A percentile compares a stretch with the other conserved stretches of the same genome.
These are phyloP conservation scores for Sporothrix dimorphospora DNA, from an alignment of 2,329 filamentous ascomycete species.

Conservation along the genomic window DNA sequence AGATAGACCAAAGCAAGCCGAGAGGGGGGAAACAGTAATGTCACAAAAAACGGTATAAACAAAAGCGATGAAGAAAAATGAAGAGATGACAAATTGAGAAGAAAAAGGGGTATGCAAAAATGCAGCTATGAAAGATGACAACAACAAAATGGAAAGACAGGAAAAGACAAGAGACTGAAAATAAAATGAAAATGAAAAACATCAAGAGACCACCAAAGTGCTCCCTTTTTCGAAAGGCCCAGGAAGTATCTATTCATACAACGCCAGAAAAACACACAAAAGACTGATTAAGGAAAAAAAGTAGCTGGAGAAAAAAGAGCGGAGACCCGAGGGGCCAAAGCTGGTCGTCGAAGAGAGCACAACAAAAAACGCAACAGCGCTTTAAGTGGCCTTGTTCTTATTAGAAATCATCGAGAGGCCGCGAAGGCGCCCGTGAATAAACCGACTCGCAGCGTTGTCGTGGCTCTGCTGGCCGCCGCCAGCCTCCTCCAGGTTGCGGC, in stretches of 20 bases:
- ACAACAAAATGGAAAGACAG: slow-evolving; percentile 23
- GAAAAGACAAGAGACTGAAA: background rate
- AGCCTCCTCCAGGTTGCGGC: slow-evolving; percentile 11
- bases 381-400: slow-evolving; percentile 36
- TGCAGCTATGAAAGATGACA: background rate
- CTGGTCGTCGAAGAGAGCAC: background rate
- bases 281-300: background rate
- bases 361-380: no score
- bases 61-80: slow-evolving; percentile 42
- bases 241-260: slow-evolving; percentile 26
- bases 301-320: background rate
- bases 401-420: slow-evolving; percentile 39
- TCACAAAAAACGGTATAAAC: slow-evolving; percentile 12
- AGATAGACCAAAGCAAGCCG: background rate
- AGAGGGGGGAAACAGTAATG: slow-evolving; percentile 11
- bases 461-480: background rate
- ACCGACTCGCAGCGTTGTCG: slow-evolving; percentile 29
- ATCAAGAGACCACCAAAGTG: slow-evolving; percentile 18
- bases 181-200: slow-evolving; percentile 7
- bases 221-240: background rate
- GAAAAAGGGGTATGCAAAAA: slow-evolving; percentile 21
- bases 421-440: slow-evolving; percentile 36
- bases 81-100: slow-evolving; percentile 39
- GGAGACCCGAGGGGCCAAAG: no score
- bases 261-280: slow-evolving; percentile 19